Evolutionary conservation across 108 stramenopile genomes (phyloP), one percentile per base, ranked within the genome.

Genomic region (Pseudonitzschia multistriata): DNA sequence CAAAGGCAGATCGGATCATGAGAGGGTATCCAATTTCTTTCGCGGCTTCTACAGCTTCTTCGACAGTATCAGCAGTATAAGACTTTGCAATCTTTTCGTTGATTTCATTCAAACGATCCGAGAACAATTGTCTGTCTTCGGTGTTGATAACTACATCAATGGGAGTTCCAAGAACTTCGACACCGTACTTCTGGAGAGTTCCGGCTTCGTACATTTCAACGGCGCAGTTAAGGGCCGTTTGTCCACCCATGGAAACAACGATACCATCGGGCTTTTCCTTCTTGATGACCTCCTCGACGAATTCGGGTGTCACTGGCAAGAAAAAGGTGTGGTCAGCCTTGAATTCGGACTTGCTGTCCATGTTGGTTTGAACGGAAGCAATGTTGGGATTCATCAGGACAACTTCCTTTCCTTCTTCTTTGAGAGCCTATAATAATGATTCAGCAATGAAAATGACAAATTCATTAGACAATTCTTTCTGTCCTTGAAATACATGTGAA

Each of bases 361-460:
- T 87, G 83, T 97, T 97, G 63, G 98, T 99, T 77, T 99, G 98
- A 22, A 99, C 98, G 35, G 97, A 96, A 28, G 98, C 98, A 72
- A 99, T 99, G 83, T 99, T 99, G 59, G 98, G 98, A 85, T 99
- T 99, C 96, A 99, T 99, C 28, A 99, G 82, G 40, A 99, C 86
- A 72, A 97, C 97, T 79, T 99, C 94, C 57, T 87, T 79, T 61
- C 98, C 98, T 85, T 97, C 98, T 71, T 99, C 98, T 79, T 99
- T 98, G 64, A 99, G 83, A 37, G 98, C 97, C 82, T 83, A 68
- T 13, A 37, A 77, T n/a, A 49, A 71, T 19, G 40, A 24, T 45
- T 52, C 21, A 25, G n/a, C n/a, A 52, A 24, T 37, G 1, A 45
- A 10, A 60, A 62, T n/a, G n/a, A 62, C 52, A 42, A 72, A 72